phyloP scores from a whole-genome alignment of 106 monocot species.

The Narthecium ossifragum region DNA sequence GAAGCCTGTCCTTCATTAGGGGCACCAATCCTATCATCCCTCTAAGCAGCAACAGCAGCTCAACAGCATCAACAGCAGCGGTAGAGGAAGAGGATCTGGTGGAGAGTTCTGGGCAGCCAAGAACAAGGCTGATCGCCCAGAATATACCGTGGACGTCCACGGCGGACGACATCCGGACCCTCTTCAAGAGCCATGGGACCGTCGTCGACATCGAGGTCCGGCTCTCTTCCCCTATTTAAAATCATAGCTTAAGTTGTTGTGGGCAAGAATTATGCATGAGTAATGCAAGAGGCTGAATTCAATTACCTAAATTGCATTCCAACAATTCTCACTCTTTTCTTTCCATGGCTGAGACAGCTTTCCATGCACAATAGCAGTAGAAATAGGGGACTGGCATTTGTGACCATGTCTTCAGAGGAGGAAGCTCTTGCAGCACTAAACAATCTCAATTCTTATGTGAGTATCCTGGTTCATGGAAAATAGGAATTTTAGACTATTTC shows the following conservation, averaged over 20 bases:
- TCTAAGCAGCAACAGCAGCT: neutral
- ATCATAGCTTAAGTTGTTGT: too few species aligned
- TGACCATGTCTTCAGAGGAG: conserved; percentile 81
- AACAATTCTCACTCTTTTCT: conserved; percentile 5
- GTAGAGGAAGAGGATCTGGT: conserved; percentile 1
- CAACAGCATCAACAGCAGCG: conserved; percentile 6
- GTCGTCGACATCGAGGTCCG: conserved; percentile 74
- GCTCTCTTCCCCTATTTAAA: conserved; percentile 39
- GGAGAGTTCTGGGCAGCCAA: conserved; percentile 2
- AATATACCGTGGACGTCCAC: conserved; percentile 75
- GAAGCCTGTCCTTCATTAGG: neutral
- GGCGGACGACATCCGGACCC: conserved; percentile 42
- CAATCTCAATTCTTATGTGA: conserved; percentile 56
- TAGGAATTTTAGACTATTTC: too few species aligned
- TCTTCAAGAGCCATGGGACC: conserved; percentile 62
- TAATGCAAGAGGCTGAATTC: too few species aligned
- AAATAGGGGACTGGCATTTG: conserved; percentile 83
- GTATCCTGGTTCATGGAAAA: too few species aligned
- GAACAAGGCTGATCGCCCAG: conserved; percentile 64
- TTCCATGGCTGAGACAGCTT: too few species aligned
- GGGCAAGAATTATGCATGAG: too few species aligned
- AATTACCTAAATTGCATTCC: too few species aligned
- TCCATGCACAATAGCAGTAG: conserved; percentile 65
- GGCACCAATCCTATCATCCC: neutral
- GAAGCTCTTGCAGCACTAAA: conserved; percentile 53